Evolutionary conservation across 2,329 filamentous ascomycete genomes (phyloP).

Genomic region (Aureobasidium vineae): DNA sequence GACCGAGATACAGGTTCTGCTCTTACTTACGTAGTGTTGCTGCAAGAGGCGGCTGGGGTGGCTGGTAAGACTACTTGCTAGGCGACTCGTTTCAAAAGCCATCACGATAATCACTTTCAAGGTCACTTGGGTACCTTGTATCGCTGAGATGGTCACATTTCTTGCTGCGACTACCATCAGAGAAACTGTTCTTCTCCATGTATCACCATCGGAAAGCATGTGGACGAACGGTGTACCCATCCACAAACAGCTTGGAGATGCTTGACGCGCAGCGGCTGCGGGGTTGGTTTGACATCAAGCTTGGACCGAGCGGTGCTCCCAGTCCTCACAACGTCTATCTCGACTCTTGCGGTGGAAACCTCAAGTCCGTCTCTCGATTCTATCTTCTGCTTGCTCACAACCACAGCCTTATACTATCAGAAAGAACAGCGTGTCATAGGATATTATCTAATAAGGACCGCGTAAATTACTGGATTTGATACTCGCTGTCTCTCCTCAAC

Average conservation of each 20-base stretch:
- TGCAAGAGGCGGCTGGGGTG: constrained; percentile 25
- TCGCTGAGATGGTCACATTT: background rate
- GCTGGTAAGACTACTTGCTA: constrained; percentile 13
- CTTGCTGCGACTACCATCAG: background rate
- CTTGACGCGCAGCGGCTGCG: constrained; percentile 5
- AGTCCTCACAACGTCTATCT: constrained; percentile 5
- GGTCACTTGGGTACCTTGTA: background rate
- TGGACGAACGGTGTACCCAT: background rate
- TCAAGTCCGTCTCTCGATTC: background rate
- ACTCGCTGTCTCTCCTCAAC: constrained; percentile 4
- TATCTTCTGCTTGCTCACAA: background rate
- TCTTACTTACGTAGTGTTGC: constrained; percentile 23
- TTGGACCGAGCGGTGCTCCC: background rate
- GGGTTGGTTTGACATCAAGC: constrained; percentile 1
- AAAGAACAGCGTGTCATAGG: too few species aligned
- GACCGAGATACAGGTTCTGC: constrained; percentile 20
- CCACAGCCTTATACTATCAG: background rate
- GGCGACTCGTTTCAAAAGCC: background rate
- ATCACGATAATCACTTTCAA: constrained; percentile 1
- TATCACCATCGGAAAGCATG: background rate
- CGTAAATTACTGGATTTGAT: background rate
- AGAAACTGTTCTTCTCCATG: background rate
- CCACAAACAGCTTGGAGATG: background rate
- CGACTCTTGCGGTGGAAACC: background rate
- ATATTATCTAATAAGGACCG: background rate